Evolutionary conservation across 2,329 filamentous ascomycete genomes (phyloP), one percentile per base, ranked within the genome.

Genomic region (Elsinoe fawcettii): DNA sequence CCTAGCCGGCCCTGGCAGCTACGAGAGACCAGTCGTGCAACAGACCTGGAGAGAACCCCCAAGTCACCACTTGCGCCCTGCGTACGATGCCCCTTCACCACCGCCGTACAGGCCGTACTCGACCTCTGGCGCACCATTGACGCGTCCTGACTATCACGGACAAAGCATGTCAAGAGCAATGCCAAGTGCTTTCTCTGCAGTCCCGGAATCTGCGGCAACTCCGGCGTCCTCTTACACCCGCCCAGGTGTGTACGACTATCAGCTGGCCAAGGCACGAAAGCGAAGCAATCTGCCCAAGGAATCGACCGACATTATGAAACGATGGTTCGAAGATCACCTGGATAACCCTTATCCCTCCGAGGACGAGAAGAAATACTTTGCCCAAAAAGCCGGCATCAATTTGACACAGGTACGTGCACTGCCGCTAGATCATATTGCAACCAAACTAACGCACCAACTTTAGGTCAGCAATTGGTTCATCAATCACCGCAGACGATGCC

Each of bases 401-500:
- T 66, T 71, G 66, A 71, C 69, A 37, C 69, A 71, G 56, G 60
- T 61, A 57, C 44, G 51, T 49, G 9, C 12, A 22, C 6, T 37
- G 34, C 14, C 14, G 2, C 8, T 14, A 39, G 18, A 2, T 9
- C 16, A 22, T 32, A 4, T 25, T 14, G 4, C 23, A 23, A 22
- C n/a, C 1, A 12, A 3, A 23, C 43, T 56, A 23, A 49, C 39
- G 30, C 14, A 27, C 6, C 9, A n/a, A 8, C 25, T 41, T 4
- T 23, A 61, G 61, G 69, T 71, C 60, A 71, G 69, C 66, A 71
- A 71, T 59, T 71, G 69, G 69, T 71, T 71, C 60, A 71, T 71
- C 60, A 71, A 71, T 56, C 69, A 71, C 58, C 63, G 69, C 34
- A 62, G 69, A 47, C 63, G 69, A 23, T 71, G 69, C 58, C 69